These are phyloP conservation scores for Cyclotella baltica DNA, from an alignment of 108 stramenopile genomes.

Conservation along the genomic window DNA sequence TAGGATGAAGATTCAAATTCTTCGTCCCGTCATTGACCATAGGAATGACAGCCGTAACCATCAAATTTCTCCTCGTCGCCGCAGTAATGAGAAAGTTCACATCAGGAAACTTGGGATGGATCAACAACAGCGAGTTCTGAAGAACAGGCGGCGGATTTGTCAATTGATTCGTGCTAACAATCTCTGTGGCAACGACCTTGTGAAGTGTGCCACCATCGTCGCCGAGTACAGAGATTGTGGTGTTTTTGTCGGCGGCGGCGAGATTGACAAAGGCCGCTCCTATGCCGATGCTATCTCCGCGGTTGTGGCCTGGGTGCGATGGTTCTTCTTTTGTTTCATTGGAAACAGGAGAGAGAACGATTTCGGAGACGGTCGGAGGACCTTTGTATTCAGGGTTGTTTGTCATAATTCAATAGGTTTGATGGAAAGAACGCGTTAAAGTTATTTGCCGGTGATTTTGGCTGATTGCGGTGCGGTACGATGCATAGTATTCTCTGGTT, in stretches of 20 bases:
- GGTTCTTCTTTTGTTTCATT: not conserved
- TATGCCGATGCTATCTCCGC: conserved; percentile 26
- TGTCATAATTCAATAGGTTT: conserved; percentile 1
- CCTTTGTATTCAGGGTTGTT: conserved; percentile 1
- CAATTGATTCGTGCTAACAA: conserved; percentile 42
- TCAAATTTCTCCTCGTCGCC: conserved; percentile 50
- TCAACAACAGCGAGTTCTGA: conserved; percentile 58
- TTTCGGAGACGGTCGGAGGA: conserved; percentile 29
- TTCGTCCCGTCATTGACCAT: conserved; percentile 55
- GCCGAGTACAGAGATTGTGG: conserved; percentile 50
- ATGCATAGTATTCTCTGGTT: too few relatives aligned
- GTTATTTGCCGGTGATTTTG: too few relatives aligned
- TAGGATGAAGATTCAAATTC: conserved; percentile 49
- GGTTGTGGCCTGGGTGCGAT: conserved; percentile 1
- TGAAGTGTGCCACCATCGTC: conserved; percentile 48
- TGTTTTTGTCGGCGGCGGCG: conserved; percentile 40
- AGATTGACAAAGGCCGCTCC: conserved; percentile 45
- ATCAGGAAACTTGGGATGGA: conserved; percentile 57
- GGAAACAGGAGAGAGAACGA: conserved; percentile 1
- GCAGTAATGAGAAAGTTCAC: conserved; percentile 50
- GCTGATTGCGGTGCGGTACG: too few relatives aligned
- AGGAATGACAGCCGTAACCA: conserved; percentile 60
- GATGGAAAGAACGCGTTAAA: too few relatives aligned
- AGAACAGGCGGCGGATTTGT: conserved; percentile 33
- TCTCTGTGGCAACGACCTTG: conserved; percentile 58